These are phyloP conservation scores for Fagus crenata DNA, from an alignment of 306 rosid species.

Conservation along the genomic window DNA sequence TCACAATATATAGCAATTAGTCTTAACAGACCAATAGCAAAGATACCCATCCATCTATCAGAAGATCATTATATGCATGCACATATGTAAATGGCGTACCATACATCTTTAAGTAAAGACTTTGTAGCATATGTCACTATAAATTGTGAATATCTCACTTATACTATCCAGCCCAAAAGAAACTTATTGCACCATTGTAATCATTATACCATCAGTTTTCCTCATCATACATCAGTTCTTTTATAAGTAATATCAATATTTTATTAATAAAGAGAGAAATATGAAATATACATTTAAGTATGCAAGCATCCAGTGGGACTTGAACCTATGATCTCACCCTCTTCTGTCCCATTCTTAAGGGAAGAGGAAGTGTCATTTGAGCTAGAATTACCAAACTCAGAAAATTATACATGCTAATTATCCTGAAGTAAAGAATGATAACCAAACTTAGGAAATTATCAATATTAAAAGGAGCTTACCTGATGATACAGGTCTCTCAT, in stretches of 20 bases:
- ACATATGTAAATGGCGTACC: not conserved
- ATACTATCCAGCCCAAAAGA: not conserved
- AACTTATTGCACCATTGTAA: not conserved
- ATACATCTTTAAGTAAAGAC: not conserved
- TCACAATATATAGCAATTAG: not conserved
- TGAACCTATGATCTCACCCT: not conserved
- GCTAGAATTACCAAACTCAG: not conserved
- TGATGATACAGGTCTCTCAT: slow-evolving; percentile 34
- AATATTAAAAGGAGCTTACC: slow-evolving; percentile 30
- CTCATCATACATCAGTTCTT: not conserved
- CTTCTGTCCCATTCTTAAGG: not conserved
- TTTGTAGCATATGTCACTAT: not conserved
- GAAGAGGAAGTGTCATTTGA: not conserved
- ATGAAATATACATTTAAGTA: not conserved
- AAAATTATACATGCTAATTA: not conserved
- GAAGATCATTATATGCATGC: not conserved
- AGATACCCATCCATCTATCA: not conserved
- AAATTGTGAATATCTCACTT: not conserved
- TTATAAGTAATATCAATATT: not conserved
- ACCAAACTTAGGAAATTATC: not conserved
- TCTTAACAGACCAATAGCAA: not conserved
- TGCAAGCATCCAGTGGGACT: not conserved
- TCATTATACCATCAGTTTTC: not conserved
- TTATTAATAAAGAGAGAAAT: not conserved
- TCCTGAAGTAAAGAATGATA: not conserved